Base-by-base conservation (phyloP, 176 grass and related monocot species). In the Carex scoparia region DNA sequence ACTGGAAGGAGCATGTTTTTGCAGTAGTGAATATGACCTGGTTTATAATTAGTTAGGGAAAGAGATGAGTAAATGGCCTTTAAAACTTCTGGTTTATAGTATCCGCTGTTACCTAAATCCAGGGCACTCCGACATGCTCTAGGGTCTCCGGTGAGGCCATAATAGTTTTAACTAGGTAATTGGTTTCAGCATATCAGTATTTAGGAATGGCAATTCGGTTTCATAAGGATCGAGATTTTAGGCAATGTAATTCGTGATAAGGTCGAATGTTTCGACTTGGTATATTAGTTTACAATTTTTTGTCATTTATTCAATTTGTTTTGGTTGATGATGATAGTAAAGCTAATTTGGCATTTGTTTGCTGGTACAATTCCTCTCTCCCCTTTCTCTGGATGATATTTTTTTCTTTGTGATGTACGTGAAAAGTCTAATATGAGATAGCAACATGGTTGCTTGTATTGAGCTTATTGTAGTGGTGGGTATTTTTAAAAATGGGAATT, bases 71-170 rank as follows among this genome's bases (percentile, higher is more conserved):
- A n/a, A 31, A 78, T 32, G 10, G 38, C 40, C 40, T 85, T 61
- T 6, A 40, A 76, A 77, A 38, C 19, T 57, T 84, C 65, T 48
- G 69, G 67, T 78, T 78, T 56, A 78, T 33, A 64, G 16, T 27
- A 30, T 46, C 19, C 40, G 12, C 3, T 38, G n/a, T 18, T 80
- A 40, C 48, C 61, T 55, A 15, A 55, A 80, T 80, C 85, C 72
- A 79, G 85, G 55, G 85, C 85, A 69, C 61, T 86, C 61, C 31
- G 44, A 69, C 71, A 86, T 86, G 85, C 74, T 85, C 65, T 44
- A 23, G 1, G 57, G 60, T 80, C 68, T 56, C 68, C 10, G 74
- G 51, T 30, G 30, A 33, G 74, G 74, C 74, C 49, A 14, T 78
- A 19, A 56, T 57, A 78, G 28, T 78, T 56, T 78, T 57, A 78